Base-by-base conservation (phyloP, 1,284 basidiomycete species). In the Bjerkandera adusta region DNA sequence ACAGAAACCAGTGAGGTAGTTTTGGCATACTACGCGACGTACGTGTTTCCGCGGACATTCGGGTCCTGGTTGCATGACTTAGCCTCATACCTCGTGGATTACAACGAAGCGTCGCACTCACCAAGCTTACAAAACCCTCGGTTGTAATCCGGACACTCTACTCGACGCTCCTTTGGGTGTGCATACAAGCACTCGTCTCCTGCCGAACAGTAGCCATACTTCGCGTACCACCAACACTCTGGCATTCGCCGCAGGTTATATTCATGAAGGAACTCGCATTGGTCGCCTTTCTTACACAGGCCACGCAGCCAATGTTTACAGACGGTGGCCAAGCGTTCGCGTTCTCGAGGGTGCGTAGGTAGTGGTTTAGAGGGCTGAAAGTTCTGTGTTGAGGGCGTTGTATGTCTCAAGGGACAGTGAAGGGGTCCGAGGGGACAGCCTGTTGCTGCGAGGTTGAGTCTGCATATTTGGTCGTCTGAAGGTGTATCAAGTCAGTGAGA, bases 241-340 rank as follows among this genome's bases (percentile, higher is more conserved):
- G 97, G 97, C 92, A 99, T 99, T 48, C 92, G 88, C 55, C 96
- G 76, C 50, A 99, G 77, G 65, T 99, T 97, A 72, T 97, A 99
- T 71, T 99, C 97, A 70, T 99, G 97, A 63, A 99, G 77, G 69
- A 99, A 99, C 71, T 99, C 97, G 73, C 97, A 99, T 35, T 88
- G 86, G 64, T 97, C 92, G 48, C 94, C 96, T 68, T 99, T 99
- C 73, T 99, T 99, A 72, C 97, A 99, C 33, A 99, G 76, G 22
- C 97, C 97, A 51, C 97, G 82, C 26, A 99, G 82, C 92, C 96
- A 99, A 71, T 99, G 97, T 73, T 99, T 99, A 74, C 97, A 99
- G n/a, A 99, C 92, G 0, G 92, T 96, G 16, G 89, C 83, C 39
- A 93, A 76, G 51, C 92, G 84, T 62, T 94, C 91, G 50, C 92